phyloP scores from a whole-genome alignment of 176 grass and related monocot genomes.

The Phragmites australis region DNA sequence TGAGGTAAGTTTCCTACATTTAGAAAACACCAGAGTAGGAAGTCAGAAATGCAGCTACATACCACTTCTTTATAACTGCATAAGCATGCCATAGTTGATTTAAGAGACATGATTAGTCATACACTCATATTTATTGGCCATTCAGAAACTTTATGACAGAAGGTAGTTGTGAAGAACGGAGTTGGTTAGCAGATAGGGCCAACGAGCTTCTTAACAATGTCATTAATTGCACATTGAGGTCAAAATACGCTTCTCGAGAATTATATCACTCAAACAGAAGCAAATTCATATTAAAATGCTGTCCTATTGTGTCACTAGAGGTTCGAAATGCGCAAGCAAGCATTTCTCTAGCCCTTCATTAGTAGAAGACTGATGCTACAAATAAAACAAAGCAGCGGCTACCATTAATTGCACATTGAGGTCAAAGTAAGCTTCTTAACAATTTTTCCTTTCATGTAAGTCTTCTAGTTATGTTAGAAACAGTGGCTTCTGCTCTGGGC shows the following conservation, averaged over 20 bases:
- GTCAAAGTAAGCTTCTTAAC: neutral
- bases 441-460: neutral
- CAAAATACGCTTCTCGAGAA: no score
- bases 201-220: neutral
- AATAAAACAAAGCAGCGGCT: neutral
- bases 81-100: slow-evolving; percentile 12
- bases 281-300: neutral
- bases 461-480: slow-evolving; percentile 11
- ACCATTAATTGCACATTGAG: neutral
- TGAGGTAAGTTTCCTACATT: slow-evolving; percentile 75
- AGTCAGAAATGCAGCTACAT: slow-evolving; percentile 28
- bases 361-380: neutral
- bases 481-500: neutral
- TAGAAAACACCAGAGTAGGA: slow-evolving; percentile 25
- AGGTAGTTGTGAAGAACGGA: no score
- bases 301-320: no score
- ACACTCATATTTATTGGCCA: neutral
- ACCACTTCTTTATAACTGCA: neutral
- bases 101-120: slow-evolving; percentile 5
- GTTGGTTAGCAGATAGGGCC: neutral
- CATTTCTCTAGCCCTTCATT: neutral
- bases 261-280: no score
- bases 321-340: no score
- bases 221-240: no score
- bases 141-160: no score